Base-by-base conservation (phyloP, 805 yeast species). In the Candida maris region DNA sequence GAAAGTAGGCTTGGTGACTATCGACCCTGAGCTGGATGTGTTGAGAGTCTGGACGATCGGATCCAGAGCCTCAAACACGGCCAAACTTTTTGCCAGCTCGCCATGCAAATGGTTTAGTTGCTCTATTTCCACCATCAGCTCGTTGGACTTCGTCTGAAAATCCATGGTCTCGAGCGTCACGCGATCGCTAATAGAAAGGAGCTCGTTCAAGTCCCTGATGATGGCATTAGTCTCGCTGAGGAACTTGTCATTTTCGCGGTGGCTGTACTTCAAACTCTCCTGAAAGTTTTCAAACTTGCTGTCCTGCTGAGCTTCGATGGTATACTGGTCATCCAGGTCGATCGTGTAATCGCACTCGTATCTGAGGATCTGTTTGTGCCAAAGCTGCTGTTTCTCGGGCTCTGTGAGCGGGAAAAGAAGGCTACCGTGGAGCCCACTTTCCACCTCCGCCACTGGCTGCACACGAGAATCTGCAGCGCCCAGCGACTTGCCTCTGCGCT, bases 1-100 rank as follows among this genome's bases (percentile, higher is more conserved):
- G 61, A 85, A 85, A 8, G 73, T 68, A 16, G 71, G 68, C 38
- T 71, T 70, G 30, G 75, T 69, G 4, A 88, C 88, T 23, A 82
- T 70, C n/a, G 81, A 74, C 1, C 85, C 86, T 2, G 75, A 67
- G 38, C 62, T 59, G 3, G 85, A 79, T 18, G 78, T 72, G 45
- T 87, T 82, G 42, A 91, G 70, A 27, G 71, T 69, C 38, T 77
- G 72, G 24, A 85, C 81, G 27, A 86, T 79, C 3, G 73, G 64
- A 36, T 87, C 95, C 35, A 91, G 64, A 15, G 75, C 67, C 45
- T 83, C 88, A 55, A 86, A 89, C 35, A 77, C 68, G 14, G 65
- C 57, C 38, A 91, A 67, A 32, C 75, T 70, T 1, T 49, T 35
- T 14, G 70, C 64, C 17, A 86, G 57, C 3, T 72, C 74, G 0